Percentiles rank a stretch among this genome's conserved stretches.
These are phyloP conservation scores for Epichloe coenophiala DNA, from an alignment of 2,329 filamentous ascomycete species.

Conservation along the genomic window DNA sequence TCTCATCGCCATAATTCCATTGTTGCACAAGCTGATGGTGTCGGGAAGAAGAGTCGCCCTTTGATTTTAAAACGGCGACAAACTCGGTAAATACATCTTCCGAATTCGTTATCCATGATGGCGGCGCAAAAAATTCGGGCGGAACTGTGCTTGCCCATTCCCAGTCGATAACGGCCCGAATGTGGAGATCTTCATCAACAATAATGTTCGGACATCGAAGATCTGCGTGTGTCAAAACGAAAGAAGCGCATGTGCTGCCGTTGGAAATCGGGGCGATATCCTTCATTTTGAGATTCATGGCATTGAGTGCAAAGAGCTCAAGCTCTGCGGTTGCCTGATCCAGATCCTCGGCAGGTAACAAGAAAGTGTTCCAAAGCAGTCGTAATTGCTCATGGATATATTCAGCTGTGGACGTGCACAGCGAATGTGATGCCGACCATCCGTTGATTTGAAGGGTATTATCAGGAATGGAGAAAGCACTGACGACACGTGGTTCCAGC, in stretches of 20 bases:
- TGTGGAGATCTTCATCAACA: not conserved
- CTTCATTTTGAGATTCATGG: not conserved
- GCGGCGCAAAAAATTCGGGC: not conserved
- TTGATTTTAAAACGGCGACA: no score
- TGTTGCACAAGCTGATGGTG: no score
- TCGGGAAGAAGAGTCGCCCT: no score
- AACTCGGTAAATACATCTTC: no score
- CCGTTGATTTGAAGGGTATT: not conserved
- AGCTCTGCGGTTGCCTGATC: not conserved
- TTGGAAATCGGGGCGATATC: no score
- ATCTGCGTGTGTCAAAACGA: no score
- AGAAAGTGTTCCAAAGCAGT: not conserved
- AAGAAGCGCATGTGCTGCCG: no score
- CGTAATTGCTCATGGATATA: not conserved
- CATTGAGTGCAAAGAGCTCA: not conserved
- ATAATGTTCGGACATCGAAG: not conserved
- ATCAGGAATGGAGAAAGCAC: not conserved
- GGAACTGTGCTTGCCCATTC: not conserved
- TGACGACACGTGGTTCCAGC: not conserved
- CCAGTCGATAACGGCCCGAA: not conserved
- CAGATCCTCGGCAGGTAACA: not conserved
- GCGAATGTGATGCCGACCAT: not conserved
- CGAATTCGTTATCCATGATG: no score
- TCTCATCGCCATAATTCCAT: no score
- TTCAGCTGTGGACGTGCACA: not conserved